Evolutionary conservation across 768 basidiomycete genomes (phyloP), one percentile per base, ranked within the genome.

Genomic region (Tephrocybe sp.): DNA sequence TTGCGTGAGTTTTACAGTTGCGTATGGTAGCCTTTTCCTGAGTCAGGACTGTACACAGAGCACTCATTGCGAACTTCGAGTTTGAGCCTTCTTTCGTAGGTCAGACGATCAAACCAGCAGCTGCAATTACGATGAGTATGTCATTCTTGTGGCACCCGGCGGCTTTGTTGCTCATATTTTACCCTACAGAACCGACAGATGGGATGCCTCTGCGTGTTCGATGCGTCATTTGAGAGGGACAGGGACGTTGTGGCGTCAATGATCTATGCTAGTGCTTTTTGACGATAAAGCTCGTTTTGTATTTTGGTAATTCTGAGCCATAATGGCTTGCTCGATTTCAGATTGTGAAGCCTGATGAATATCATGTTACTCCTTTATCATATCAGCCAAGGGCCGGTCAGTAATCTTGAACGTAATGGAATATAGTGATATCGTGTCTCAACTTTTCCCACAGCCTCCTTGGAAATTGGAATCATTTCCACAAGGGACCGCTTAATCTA

Each of bases 91-190:
- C 72, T 19, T 71, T 67, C 49, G 53, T 55, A 16, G 73, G 71
- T 11, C 75, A 77, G 53, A 63, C 67, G 5, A 66, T 69, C 4
- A 63, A 73, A 14, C 74, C 75, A 33, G 65, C 71, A 9, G 69
- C 75, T 39, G 76, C 74, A 8, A 68, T 78, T 22, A 76, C 74
- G 2, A 78, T 79, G 70, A 77, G 76, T 77, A 56, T 39, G 74
- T 62, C 16, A 2, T 38, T 33, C 11, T 10, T 8, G 14, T n/a
- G 13, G n/a, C 6, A 40, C 26, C 2, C 23, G 35, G 19, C 5
- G 6, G 19, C 11, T 5, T 26, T 3, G 32, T 31, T 34, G 16
- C 42, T 49, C 16, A 48, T 3, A 19, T 13, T 19, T 51, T 22
- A 45, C 3, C n/a, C 14, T 5, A 2, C 16, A 56, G 55, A 56